Evolutionary conservation across 1,284 basidiomycete genomes (phyloP).

Genomic region (Tilletiaria anomala): DNA sequence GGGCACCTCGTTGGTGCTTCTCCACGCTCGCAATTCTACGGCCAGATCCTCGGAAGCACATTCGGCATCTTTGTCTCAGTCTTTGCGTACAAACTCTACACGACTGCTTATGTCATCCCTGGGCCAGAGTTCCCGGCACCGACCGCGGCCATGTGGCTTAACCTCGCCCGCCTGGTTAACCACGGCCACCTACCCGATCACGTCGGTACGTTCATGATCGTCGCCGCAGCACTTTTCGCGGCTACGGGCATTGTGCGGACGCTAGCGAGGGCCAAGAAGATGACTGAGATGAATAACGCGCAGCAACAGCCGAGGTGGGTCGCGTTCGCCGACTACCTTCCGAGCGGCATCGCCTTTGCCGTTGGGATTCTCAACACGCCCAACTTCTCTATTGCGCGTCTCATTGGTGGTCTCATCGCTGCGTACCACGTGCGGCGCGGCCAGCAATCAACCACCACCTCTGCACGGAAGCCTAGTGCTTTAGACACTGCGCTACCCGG

Average conservation of each 20-base stretch:
- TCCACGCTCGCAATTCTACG: constrained; percentile 39
- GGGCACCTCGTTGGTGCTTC: constrained; percentile 57
- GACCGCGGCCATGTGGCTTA: constrained; percentile 66
- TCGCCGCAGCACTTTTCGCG: constrained; percentile 49
- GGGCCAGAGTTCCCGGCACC: constrained; percentile 86
- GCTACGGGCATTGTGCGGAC: constrained; percentile 49
- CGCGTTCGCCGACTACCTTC: constrained; percentile 7
- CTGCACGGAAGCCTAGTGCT: neutral
- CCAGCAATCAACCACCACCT: neutral
- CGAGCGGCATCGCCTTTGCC: constrained; percentile 43
- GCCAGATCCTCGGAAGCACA: constrained; percentile 46
- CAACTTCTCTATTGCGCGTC: constrained; percentile 77
- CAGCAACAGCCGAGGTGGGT: constrained; percentile 7
- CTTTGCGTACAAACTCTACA: constrained; percentile 75
- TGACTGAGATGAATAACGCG: neutral
- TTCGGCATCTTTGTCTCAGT: constrained; percentile 70
- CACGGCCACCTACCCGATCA: constrained; percentile 67
- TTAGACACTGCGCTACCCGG: neutral
- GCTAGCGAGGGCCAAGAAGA: constrained; percentile 42
- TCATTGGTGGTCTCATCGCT: constrained; percentile 74
- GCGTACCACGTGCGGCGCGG: constrained; percentile 38
- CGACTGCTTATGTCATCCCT: constrained; percentile 56
- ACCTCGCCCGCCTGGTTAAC: constrained; percentile 68
- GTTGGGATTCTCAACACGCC: constrained; percentile 79
- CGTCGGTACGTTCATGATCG: constrained; percentile 63